Base-by-base conservation (phyloP, 352 stramenopile species). In the Phytophthora rubi region DNA sequence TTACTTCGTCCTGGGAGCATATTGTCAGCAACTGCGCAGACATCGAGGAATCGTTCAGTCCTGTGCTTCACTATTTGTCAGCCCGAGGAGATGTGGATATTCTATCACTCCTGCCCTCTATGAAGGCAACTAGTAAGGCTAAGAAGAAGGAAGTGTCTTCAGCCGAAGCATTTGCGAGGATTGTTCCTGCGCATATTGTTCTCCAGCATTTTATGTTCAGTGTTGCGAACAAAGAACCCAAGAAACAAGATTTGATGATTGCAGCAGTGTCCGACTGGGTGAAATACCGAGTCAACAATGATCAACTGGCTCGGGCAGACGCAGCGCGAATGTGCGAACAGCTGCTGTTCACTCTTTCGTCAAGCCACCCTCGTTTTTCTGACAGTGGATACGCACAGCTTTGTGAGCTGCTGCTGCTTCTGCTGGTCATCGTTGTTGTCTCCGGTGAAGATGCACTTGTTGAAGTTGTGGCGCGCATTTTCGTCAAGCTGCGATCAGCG, bases 31-130 rank as follows among this genome's bases (percentile, higher is more conserved):
- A 88, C 47, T 76, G 70, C 30, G n/a, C 67, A 1, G 59, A 73
- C 6, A 51, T 82, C 37, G 71, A 30, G 0, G 73, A 80, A 6
- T 74, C 79, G 0, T 82, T 77, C n/a, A 62, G 62, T 0, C 74
- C 68, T 26, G 61, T 90, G 13, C 61, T 86, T 30, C 75, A 91
- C 30, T 93, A 88, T 64, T 51, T 93, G n/a, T 73, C 67, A 16
- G 70, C 72, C 13, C 77, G 70, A 35, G 76, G 74, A 54, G 70
- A 86, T 15, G 56, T 83, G 12, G 76, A 88, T 62, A 65, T 91
- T n/a, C 8, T 84, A 8, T 68, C 65, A 3, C 42, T 87, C 3
- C 21, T 77, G 26, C 32, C 16, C 23, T 23, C 44, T 12, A 30
- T 12, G 26, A 48, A 56, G 12, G 42, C 37, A 2, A 47, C 13